Evolutionary conservation across 805 yeast genomes (phyloP).

Genomic region (Schwanniomyces pseudopolymorphus): DNA sequence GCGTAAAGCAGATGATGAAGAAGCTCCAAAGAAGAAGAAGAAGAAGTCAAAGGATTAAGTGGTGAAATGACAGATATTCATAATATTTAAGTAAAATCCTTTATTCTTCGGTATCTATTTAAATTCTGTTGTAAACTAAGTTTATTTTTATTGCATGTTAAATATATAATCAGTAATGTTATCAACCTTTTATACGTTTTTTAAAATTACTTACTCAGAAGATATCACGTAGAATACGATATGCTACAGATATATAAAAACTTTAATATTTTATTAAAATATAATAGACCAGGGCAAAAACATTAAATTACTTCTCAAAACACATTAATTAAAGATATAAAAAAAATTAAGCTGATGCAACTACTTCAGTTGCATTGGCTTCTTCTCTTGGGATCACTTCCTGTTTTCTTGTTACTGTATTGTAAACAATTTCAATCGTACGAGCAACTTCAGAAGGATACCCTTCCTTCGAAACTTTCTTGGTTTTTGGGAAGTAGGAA

Average conservation of each 20-base stretch:
- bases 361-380: neutral
- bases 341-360: neutral
- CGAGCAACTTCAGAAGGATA: slow-evolving; percentile 59
- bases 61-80: neutral
- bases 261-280: neutral
- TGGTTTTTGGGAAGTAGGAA: slow-evolving; percentile 45
- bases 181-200: neutral
- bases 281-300: slow-evolving; percentile 1
- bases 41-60: slow-evolving; percentile 45
- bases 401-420: slow-evolving; percentile 32
- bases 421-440: slow-evolving; percentile 42
- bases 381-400: neutral
- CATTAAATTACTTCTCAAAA: neutral
- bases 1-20: slow-evolving; percentile 37
- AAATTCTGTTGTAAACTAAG: slow-evolving; percentile 22
- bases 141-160: slow-evolving; percentile 27
- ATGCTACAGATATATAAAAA: neutral
- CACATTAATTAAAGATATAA: neutral
- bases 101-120: slow-evolving; percentile 1
- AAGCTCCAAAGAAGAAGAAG: slow-evolving; percentile 42
- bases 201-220: neutral
- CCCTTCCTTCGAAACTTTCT: slow-evolving; percentile 40
- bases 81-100: neutral
- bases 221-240: neutral
- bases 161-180: slow-evolving; percentile 5